Conservation (phyloP, 2,329 filamentous ascomycete genomes). For the Shiraia sp. region DNA sequence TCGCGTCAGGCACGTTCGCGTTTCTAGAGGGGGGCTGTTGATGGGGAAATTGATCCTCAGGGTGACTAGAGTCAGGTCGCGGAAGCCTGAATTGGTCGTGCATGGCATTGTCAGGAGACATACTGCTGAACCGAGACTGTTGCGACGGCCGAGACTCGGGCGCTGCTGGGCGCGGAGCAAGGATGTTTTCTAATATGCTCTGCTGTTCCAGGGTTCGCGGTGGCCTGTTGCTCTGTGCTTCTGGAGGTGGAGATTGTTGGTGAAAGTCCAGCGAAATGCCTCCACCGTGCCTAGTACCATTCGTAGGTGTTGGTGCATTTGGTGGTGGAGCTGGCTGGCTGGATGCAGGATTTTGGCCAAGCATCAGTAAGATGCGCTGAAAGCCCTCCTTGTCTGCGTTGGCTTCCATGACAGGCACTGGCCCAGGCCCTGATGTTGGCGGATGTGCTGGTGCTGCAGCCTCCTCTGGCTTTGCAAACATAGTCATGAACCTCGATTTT, state of each 20-base stretch:
- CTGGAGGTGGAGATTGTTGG: constrained; percentile 36
- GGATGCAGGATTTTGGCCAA: constrained; percentile 57
- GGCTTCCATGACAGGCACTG: constrained; percentile 45
- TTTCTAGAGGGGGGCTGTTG: constrained; percentile 37
- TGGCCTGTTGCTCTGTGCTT: constrained; percentile 27
- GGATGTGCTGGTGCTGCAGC: constrained; percentile 18
- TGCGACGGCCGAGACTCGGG: constrained; percentile 37
- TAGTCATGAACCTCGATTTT: constrained; percentile 83
- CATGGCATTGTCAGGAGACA: constrained; percentile 39
- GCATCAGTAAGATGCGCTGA: constrained; percentile 77
- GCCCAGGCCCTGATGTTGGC: constrained; percentile 17
- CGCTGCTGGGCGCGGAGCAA: constrained; percentile 34
- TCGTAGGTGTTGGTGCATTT: constrained; percentile 25
- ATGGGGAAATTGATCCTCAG: constrained; percentile 34
- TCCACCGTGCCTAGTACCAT: constrained; percentile 34
- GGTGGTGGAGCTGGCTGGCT: constrained; percentile 20
- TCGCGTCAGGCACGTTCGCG: constrained; percentile 38
- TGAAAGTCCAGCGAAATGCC: constrained; percentile 37
- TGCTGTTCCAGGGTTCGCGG: constrained; percentile 41
- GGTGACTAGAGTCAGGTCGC: constrained; percentile 36
- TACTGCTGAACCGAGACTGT: constrained; percentile 34
- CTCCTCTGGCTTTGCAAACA: constrained; percentile 56
- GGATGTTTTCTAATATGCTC: constrained; percentile 40
- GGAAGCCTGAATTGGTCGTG: constrained; percentile 37
- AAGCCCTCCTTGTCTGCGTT: constrained; percentile 83